Percentiles rank a stretch among this genome's conserved stretches.
Conservation (phyloP, 805 yeast species). For the Pichia scutulata region DNA sequence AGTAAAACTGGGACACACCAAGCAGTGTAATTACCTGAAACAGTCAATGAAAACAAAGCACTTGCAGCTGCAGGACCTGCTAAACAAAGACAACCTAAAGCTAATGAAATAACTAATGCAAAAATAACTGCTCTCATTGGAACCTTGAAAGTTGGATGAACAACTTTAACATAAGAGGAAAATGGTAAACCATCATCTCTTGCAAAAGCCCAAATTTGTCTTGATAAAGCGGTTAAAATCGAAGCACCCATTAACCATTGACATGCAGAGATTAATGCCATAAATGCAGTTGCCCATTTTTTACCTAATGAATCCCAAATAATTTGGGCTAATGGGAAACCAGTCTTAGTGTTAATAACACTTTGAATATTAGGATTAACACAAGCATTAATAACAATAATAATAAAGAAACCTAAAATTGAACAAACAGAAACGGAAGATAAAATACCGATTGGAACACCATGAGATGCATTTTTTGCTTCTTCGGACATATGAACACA, state of each 20-base stretch:
- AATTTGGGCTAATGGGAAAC: slow-evolving; percentile 61
- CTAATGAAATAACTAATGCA: slow-evolving; percentile 41
- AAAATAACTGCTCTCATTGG: slow-evolving; percentile 59
- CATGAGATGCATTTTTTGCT: slow-evolving; percentile 51
- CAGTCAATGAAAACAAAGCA: slow-evolving; percentile 60
- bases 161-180: slow-evolving; percentile 46
- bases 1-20: slow-evolving; percentile 56
- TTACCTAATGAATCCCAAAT: slow-evolving; percentile 55
- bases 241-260: slow-evolving; percentile 64
- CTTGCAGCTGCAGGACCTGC: slow-evolving; percentile 54
- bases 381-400: slow-evolving; percentile 47
- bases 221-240: slow-evolving; percentile 52
- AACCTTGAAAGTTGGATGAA: slow-evolving; percentile 47
- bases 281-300: slow-evolving; percentile 56
- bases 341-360: slow-evolving; percentile 39
- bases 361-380: slow-evolving; percentile 38
- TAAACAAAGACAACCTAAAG: slow-evolving; percentile 50
- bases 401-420: slow-evolving; percentile 49
- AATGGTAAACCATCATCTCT: slow-evolving; percentile 72
- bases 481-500: slow-evolving; percentile 71
- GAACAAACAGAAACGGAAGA: slow-evolving; percentile 53
- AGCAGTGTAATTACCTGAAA: slow-evolving; percentile 55
- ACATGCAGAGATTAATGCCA: slow-evolving; percentile 49
- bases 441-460: slow-evolving; percentile 60
- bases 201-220: slow-evolving; percentile 71